Evolutionary conservation across 108 stramenopile species (phyloP).

Genomic region (Skeletonema costatum): DNA sequence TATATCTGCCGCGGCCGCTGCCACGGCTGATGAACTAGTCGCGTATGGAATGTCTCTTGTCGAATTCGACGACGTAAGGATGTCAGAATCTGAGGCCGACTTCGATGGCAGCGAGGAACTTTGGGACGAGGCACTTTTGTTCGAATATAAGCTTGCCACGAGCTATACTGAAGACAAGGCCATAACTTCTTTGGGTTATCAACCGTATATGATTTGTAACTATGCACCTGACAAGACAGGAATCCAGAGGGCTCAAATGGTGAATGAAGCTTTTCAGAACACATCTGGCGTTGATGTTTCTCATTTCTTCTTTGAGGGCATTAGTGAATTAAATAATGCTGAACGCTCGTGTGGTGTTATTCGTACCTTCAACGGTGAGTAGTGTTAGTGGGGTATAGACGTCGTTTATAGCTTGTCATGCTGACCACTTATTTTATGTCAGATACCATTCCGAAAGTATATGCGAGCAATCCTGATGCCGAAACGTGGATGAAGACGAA

Average conservation of each 20-base stretch:
- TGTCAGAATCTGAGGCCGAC: slow-evolving; percentile 22
- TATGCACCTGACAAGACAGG: slow-evolving; percentile 8
- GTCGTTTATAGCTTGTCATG: no score
- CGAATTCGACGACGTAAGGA: slow-evolving; percentile 11
- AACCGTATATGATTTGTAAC: slow-evolving; percentile 31
- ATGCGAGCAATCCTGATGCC: slow-evolving; percentile 19
- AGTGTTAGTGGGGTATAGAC: no score
- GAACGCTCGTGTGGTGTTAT: slow-evolving; percentile 8
- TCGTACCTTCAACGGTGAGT: slow-evolving; percentile 5
- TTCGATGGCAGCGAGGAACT: slow-evolving; percentile 22
- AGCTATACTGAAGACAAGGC: background rate
- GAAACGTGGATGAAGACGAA: slow-evolving; percentile 11
- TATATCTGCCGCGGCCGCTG: background rate
- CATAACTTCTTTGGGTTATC: slow-evolving; percentile 2
- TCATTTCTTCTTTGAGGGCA: slow-evolving; percentile 2
- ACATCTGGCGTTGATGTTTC: slow-evolving; percentile 9
- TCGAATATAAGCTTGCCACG: slow-evolving; percentile 7
- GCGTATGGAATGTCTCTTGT: slow-evolving; percentile 19
- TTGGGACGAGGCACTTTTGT: slow-evolving; percentile 26
- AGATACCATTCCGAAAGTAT: slow-evolving; percentile 20
- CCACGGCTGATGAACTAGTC: slow-evolving; percentile 16
- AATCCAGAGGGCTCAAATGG: background rate
- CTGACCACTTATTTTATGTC: no score
- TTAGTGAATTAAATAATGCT: background rate
- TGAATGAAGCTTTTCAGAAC: slow-evolving; percentile 10